These are phyloP conservation scores for Geum urbanum DNA, from an alignment of 306 rosid genomes.

Conservation along the genomic window DNA sequence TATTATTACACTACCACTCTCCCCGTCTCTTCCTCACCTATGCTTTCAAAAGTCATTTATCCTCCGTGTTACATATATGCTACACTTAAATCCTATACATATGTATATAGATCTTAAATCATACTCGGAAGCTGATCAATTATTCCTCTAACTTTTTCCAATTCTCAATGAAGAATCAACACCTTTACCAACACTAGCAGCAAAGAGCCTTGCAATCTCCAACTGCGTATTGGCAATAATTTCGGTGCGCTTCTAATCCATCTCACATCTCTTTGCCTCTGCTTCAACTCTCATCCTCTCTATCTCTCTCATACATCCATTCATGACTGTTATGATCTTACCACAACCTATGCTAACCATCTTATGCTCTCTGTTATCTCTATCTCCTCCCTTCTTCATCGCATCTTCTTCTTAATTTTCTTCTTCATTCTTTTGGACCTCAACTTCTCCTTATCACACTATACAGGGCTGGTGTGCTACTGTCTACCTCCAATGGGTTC, in stretches of 20 bases:
- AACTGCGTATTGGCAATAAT: conserved; percentile 89
- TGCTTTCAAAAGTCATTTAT: conserved; percentile 18
- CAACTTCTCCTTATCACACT: conserved; percentile 51
- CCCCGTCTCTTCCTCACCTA: conserved; percentile 15
- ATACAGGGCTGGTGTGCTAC: conserved; percentile 84
- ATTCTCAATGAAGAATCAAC: conserved; percentile 87
- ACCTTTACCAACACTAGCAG: conserved; percentile 55
- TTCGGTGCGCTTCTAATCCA: conserved; percentile 86
- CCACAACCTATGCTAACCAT: conserved; percentile 89
- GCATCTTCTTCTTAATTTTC: conserved; percentile 38
- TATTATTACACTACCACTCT: conserved; percentile 18
- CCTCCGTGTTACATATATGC: conserved; percentile 1
- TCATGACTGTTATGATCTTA: conserved; percentile 58
- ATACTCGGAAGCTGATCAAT: not conserved
- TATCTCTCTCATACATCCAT: conserved; percentile 88
- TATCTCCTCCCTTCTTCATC: conserved; percentile 33
- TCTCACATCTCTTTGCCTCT: conserved; percentile 85
- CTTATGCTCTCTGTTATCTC: conserved; percentile 84
- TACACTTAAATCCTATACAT: conserved; percentile 16
- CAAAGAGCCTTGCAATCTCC: conserved; percentile 92
- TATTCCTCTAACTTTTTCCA: conserved; percentile 58
- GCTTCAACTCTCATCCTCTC: conserved; percentile 93
- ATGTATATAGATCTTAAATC: not conserved
- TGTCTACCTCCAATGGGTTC: conserved; percentile 64
- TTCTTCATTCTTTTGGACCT: conserved; percentile 52